phyloP scores from a whole-genome alignment of 2,329 filamentous ascomycete species.

The Corynespora cassiicola region DNA sequence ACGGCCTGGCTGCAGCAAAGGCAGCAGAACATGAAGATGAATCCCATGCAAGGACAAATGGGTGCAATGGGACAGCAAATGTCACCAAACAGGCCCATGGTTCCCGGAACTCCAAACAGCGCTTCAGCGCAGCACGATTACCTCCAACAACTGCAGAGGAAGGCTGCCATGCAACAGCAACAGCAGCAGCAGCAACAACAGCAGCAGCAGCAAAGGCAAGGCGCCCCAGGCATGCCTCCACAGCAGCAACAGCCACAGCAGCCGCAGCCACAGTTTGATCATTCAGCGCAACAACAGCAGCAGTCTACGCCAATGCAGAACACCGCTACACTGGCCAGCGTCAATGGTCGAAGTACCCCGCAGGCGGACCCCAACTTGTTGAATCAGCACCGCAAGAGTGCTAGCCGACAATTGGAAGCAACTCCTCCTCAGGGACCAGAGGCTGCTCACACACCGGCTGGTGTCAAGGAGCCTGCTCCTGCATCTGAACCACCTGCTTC shows the following conservation, averaged over 20 bases:
- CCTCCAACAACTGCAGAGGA: constrained; percentile 52
- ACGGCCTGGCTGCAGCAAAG: constrained; percentile 67
- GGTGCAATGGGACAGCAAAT: constrained; percentile 35
- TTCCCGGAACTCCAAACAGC: constrained; percentile 45
- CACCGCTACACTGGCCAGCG: constrained; percentile 54
- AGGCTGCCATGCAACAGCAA: constrained; percentile 45
- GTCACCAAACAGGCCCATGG: constrained; percentile 41
- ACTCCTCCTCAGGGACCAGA: constrained; percentile 40
- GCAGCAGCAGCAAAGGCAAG: constrained; percentile 19
- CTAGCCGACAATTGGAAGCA: constrained; percentile 44
- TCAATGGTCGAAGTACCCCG: constrained; percentile 56
- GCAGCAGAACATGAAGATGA: constrained; percentile 48
- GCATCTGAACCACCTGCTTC: constrained; percentile 21
- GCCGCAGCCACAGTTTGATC: constrained; percentile 36
- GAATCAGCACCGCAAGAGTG: constrained; percentile 42
- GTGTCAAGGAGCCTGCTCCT: constrained; percentile 22
- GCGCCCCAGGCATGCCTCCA: constrained; percentile 30
- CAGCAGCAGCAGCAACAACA: constrained; percentile 32
- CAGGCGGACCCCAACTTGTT: constrained; percentile 42
- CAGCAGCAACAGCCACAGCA: constrained; percentile 16
- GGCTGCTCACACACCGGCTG: constrained; percentile 35
- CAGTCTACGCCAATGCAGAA: constrained; percentile 53
- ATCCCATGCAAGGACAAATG: constrained; percentile 33
- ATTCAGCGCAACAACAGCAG: constrained; percentile 30
- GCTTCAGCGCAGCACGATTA: constrained; percentile 58